Conservation (phyloP, 2,329 filamentous ascomycete genomes). For the Ophiostoma perfectum region DNA sequence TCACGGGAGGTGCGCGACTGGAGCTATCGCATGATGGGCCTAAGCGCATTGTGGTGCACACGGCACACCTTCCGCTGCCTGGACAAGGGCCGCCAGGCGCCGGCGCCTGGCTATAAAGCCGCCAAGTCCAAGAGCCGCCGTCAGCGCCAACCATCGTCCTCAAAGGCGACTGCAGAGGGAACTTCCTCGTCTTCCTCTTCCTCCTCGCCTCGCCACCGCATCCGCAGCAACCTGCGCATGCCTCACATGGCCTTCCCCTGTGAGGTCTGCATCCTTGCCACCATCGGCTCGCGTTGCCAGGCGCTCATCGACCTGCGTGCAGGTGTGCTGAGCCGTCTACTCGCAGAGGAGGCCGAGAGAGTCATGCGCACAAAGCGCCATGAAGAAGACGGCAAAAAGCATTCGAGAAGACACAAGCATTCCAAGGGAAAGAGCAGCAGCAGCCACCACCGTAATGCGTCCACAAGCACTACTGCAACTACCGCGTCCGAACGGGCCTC, state of each 20-base stretch:
- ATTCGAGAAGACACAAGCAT: neutral
- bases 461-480: neutral
- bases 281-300: constrained; percentile 41
- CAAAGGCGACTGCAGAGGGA: neutral
- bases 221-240: constrained; percentile 1
- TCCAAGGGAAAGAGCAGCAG: neutral
- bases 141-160: neutral
- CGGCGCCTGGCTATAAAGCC: neutral
- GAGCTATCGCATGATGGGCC: constrained; percentile 25
- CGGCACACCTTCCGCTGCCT: constrained; percentile 18
- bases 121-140: neutral
- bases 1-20: constrained; percentile 23
- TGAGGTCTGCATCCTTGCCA: constrained; percentile 49
- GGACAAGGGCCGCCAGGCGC: constrained; percentile 19
- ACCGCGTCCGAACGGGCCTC: neutral
- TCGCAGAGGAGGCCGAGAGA: constrained; percentile 19
- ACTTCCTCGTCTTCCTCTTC: neutral
- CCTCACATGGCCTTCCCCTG: constrained; percentile 35
- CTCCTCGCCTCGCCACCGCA: neutral
- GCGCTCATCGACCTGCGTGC: constrained; percentile 44
- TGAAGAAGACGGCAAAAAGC: neutral
- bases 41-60: constrained; percentile 26
- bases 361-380: neutral
- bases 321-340: constrained; percentile 38
- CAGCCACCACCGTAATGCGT: neutral